Percentiles rank a stretch among this genome's conserved stretches.
These are phyloP conservation scores for Fraxinus nigra DNA, from an alignment of 305 asterid genomes.

Conservation along the genomic window DNA sequence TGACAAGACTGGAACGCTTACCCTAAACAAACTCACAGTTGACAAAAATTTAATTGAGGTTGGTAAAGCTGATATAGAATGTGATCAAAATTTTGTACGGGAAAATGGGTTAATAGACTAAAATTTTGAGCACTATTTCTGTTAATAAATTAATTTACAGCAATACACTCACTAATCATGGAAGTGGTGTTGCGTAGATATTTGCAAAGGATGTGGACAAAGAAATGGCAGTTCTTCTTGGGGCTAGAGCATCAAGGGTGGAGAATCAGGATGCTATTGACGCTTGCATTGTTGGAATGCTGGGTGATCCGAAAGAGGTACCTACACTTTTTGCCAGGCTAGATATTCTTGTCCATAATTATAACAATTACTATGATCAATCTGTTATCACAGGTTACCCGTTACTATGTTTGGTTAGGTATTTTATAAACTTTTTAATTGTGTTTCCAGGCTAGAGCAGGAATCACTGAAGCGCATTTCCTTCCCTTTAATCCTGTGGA, in stretches of 20 bases:
- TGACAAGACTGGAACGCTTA: conserved; percentile 64
- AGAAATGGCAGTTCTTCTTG: conserved; percentile 56
- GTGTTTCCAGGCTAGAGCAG: conserved; percentile 48
- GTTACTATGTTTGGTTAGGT: not conserved
- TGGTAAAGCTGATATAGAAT: conserved; percentile 14
- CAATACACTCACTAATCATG: not conserved
- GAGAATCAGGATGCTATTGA: conserved; percentile 96
- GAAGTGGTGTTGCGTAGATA: conserved; percentile 30
- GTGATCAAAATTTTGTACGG: not conserved
- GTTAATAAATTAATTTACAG: not conserved
- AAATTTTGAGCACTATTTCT: not conserved
- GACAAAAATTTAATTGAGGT: conserved; percentile 57
- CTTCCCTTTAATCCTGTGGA: conserved; percentile 55
- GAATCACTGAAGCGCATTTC: conserved; percentile 52
- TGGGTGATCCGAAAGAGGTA: conserved; percentile 86
- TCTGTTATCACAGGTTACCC: not conserved
- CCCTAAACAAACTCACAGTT: conserved; percentile 55
- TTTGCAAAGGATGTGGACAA: conserved; percentile 56
- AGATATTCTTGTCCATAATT: not conserved
- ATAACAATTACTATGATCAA: not conserved
- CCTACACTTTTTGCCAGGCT: not conserved
- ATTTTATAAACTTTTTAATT: not conserved
- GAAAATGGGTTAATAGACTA: not conserved
- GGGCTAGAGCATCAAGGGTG: conserved; percentile 87
- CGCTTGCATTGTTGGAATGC: conserved; percentile 85